phyloP scores from a whole-genome alignment of 352 stramenopile species.

The Phytophthora podocarpi region DNA sequence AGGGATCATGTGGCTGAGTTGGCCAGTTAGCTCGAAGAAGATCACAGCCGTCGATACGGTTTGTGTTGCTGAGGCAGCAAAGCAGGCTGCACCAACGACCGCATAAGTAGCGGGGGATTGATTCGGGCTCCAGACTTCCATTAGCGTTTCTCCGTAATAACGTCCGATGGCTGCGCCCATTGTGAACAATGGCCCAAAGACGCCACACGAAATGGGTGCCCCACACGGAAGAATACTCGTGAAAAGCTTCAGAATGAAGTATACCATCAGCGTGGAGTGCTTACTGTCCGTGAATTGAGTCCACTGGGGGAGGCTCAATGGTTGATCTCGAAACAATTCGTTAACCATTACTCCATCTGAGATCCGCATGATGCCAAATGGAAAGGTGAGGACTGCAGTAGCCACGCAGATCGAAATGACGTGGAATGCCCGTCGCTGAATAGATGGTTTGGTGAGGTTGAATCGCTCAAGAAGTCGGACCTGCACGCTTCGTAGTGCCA shows the following conservation, averaged over 20 bases:
- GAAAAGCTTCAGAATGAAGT: constrained; percentile 75
- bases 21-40: constrained; percentile 87
- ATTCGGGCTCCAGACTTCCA: constrained; percentile 77
- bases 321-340: constrained; percentile 74
- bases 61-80: constrained; percentile 90
- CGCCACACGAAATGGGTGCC: constrained; percentile 75
- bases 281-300: constrained; percentile 65
- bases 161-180: constrained; percentile 78
- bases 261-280: constrained; percentile 66
- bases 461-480: constrained; percentile 57
- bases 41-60: constrained; percentile 89
- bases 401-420: constrained; percentile 65
- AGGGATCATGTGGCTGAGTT: constrained; percentile 83
- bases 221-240: constrained; percentile 73
- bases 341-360: constrained; percentile 78
- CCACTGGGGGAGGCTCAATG: constrained; percentile 62
- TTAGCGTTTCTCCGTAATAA: constrained; percentile 78
- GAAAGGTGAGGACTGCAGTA: constrained; percentile 69
- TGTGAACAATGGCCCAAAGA: constrained; percentile 85
- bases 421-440: constrained; percentile 59
- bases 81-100: constrained; percentile 91
- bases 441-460: constrained; percentile 53
- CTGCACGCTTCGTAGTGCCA: constrained; percentile 52
- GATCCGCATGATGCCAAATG: constrained; percentile 71
- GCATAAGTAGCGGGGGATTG: constrained; percentile 86